These are phyloP conservation scores for Neurospora sp. DNA, from an alignment of 495 filamentous ascomycete genomes.

Conservation along the genomic window DNA sequence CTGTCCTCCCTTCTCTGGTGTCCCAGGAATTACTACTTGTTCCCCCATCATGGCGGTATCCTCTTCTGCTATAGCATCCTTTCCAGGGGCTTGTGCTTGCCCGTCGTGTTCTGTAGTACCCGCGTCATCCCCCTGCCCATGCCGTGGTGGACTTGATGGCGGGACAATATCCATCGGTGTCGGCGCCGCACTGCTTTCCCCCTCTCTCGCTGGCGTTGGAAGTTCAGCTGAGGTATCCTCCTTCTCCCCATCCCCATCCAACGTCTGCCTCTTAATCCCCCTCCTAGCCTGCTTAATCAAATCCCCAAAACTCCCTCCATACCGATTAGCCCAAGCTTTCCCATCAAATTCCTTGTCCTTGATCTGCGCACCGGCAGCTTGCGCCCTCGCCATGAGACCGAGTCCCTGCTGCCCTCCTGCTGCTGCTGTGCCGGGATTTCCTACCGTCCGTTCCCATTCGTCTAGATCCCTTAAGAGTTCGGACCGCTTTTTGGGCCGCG, in stretches of 20 bases:
- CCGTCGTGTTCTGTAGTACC: neutral
- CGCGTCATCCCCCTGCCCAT: neutral
- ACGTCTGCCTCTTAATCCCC: slow-evolving; percentile 8
- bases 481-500: slow-evolving; percentile 53
- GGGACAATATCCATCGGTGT: neutral
- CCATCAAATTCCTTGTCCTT: slow-evolving; percentile 81
- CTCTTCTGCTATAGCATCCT: neutral
- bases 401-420: neutral
- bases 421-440: slow-evolving; percentile 16
- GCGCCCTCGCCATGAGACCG: slow-evolving; percentile 13
- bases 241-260: neutral
- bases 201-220: neutral
- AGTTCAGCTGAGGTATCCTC: neutral
- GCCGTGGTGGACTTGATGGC: neutral
- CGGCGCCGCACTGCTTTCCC: neutral
- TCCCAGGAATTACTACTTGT: neutral
- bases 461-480: slow-evolving; percentile 71
- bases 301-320: slow-evolving; percentile 63
- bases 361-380: slow-evolving; percentile 28
- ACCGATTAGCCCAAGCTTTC: slow-evolving; percentile 58
- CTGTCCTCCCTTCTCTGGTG: neutral
- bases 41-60: neutral
- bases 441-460: slow-evolving; percentile 72
- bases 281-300: slow-evolving; percentile 59
- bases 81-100: neutral